Base-by-base conservation (phyloP, 306 rosid species). In the Phaseolus lunatus region DNA sequence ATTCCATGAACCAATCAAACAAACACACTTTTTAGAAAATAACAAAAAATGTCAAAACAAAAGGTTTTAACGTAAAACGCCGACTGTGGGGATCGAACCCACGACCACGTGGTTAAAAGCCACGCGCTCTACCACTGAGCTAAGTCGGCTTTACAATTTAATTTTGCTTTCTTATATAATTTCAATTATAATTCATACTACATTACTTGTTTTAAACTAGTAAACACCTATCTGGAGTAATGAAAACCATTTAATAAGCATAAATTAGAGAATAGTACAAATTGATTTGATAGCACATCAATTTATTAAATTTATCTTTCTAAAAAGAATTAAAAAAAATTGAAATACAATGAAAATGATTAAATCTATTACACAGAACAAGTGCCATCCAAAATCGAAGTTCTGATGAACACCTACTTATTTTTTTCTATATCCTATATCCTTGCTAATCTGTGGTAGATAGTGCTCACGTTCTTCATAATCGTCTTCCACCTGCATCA, bases 401-500 rank as follows among this genome's bases (percentile, higher is more conserved):
- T 31, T 52, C 39, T 22, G 8, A 13, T 62, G 26, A 53, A 10
- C 37, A 68, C 11, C 20, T 52, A 23, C 39, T 27, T 39, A 39
- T 1, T 2, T 31, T 39, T 29, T 53, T 35, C n/a, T 45, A 68
- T 1, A 67, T 58, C 66, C 13, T 22, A 8, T 12, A 33, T 33
- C 27, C 77, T 1, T 49, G 23, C 12, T 54, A 22, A n/a, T 81
- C n/a, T 73, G 31, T 72, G 67, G 18, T 19, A 27, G 33, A 44
- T 59, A 50, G 19, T 73, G 22, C 23, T n/a, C 11, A 48, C 96
- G 88, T 49, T 91, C 83, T 83, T 82, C 79, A 56, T 63, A 75
- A 39, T 79, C 76, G 11, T 64, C 84, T 66, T 77, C 87, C 53
- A 18, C 90, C 98, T 91, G 26, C 62, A 75, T 10, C 24, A 86